phyloP scores from a whole-genome alignment of 2,329 filamentous ascomycete species.

The Fusarium miscanthi region DNA sequence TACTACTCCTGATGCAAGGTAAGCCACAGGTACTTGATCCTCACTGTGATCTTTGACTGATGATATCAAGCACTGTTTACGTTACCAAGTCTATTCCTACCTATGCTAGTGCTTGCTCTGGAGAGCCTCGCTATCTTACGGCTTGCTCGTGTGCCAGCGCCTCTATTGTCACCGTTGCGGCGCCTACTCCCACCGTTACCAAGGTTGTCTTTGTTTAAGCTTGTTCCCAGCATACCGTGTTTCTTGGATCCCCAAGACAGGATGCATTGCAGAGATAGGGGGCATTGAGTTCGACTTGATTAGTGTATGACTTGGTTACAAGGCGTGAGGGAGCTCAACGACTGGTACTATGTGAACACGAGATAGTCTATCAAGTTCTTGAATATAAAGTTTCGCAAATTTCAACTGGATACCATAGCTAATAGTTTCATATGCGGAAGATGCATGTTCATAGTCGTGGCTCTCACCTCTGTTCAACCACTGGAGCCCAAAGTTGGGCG shows the following conservation, averaged over 20 bases:
- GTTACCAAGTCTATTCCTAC: slow-evolving; percentile 37
- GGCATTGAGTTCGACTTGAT: neutral
- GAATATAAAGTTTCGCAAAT: neutral
- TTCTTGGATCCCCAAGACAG: neutral
- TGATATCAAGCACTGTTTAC: slow-evolving; percentile 22
- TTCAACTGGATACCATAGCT: neutral
- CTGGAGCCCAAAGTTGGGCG: neutral
- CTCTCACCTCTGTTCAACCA: neutral
- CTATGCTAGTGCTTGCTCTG: slow-evolving; percentile 39
- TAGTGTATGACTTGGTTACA: too few relatives aligned
- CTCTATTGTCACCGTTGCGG: slow-evolving; percentile 26
- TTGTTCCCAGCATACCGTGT: too few relatives aligned
- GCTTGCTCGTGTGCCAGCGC: slow-evolving; percentile 36
- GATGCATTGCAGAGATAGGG: neutral
- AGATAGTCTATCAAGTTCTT: neutral
- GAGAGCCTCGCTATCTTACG: slow-evolving; percentile 33
- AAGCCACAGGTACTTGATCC: neutral
- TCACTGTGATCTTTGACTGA: neutral
- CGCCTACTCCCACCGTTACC: slow-evolving; percentile 33
- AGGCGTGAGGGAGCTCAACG: neutral
- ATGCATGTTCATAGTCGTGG: neutral
- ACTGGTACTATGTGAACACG: neutral
- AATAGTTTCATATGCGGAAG: neutral
- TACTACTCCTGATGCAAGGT: slow-evolving; percentile 32
- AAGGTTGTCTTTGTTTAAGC: slow-evolving; percentile 20